Evolutionary conservation across 1,284 basidiomycete species (phyloP).

Genomic region (Moniliophthora roreri): DNA sequence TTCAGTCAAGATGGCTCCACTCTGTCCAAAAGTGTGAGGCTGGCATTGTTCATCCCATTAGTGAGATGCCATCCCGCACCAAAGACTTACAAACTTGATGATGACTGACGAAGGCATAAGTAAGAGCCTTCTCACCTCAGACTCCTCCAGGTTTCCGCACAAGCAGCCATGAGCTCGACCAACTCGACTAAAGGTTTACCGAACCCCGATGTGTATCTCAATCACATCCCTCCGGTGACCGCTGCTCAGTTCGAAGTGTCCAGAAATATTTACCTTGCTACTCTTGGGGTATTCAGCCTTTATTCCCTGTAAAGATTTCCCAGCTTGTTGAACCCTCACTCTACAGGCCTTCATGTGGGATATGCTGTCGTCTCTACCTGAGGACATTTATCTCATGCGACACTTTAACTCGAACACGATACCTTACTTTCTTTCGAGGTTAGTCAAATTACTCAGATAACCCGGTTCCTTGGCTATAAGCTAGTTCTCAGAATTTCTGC

Average conservation of each 20-base stretch:
- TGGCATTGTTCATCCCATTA: no score
- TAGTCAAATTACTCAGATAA: background rate
- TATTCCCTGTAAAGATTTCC: no score
- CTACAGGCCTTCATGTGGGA: background rate
- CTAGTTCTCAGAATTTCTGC: background rate
- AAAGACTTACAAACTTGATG: no score
- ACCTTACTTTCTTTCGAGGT: constrained; percentile 29
- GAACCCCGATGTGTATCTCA: no score
- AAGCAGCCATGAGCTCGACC: no score
- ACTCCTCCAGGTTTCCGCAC: no score
- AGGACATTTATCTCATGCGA: background rate
- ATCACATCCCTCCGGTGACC: background rate
- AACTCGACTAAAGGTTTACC: no score
- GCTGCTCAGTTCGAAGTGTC: background rate
- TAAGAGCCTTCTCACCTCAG: no score
- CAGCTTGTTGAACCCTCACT: background rate
- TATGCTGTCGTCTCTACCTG: background rate
- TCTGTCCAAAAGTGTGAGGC: no score
- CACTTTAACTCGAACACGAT: constrained; percentile 3
- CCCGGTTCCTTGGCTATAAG: background rate
- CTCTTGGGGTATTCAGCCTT: background rate
- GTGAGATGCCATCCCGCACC: no score
- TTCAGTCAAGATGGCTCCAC: no score
- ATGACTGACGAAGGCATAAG: no score
- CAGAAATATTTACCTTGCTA: background rate